Percentiles rank a stretch among this genome's conserved stretches.
Conservation (phyloP, 768 basidiomycete species). For the Psilocybe sp. region DNA sequence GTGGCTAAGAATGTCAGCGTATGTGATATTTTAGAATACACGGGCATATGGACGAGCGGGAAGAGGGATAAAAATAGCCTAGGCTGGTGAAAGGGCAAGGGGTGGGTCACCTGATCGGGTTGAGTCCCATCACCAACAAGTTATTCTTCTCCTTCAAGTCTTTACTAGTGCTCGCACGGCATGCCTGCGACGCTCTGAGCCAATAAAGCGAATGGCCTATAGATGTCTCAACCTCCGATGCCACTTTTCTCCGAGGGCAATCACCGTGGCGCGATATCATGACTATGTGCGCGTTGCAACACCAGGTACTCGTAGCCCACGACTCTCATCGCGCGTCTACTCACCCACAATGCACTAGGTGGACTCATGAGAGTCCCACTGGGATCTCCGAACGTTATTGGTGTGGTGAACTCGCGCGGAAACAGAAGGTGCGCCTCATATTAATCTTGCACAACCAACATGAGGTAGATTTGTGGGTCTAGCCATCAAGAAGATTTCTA, state of each 20-base stretch:
- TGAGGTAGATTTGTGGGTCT: constrained; percentile 10
- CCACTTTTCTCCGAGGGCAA: constrained; percentile 11
- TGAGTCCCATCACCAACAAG: no score
- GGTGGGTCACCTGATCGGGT: no score
- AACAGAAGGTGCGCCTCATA: constrained; percentile 53
- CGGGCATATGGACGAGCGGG: no score
- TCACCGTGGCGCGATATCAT: constrained; percentile 45
- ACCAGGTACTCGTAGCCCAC: constrained; percentile 25
- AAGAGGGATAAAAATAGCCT: no score
- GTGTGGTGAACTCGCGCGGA: constrained; percentile 72
- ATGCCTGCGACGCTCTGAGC: constrained; percentile 15
- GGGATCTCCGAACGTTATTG: constrained; percentile 74
- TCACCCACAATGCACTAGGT: constrained; percentile 34
- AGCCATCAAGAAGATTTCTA: constrained; percentile 93
- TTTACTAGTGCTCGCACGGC: constrained; percentile 13
- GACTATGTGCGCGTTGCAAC: constrained; percentile 65
- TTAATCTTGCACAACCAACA: neutral
- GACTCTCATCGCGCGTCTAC: neutral
- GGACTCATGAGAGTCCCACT: constrained; percentile 69
- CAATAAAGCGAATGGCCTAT: constrained; percentile 21
- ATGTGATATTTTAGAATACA: no score
- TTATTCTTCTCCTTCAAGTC: no score
- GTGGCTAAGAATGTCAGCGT: no score
- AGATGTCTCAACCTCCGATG: constrained; percentile 14
- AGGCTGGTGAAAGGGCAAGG: no score